Evolutionary conservation across 208 protist species (phyloP), one percentile per base, ranked within the genome.

Genomic region (Acanthamoeba castellanii): DNA sequence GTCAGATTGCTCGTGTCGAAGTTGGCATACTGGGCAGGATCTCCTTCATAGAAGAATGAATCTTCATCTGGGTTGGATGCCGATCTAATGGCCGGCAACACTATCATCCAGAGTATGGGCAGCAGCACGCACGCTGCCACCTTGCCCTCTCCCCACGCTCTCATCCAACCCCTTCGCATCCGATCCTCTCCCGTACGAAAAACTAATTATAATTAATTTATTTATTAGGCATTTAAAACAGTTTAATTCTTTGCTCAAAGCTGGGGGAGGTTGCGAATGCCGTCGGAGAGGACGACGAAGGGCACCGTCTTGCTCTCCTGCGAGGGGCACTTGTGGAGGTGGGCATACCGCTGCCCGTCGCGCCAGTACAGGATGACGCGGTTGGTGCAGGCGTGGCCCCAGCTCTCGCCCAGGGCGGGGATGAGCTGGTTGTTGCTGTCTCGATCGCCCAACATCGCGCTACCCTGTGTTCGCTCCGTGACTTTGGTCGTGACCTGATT

Each of bases 401-500:
- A 97, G 34, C 66, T 96, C 14, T 97, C 96, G 14, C 96, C 96
- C 9, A 97, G 93, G 25, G 97, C 97, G 0, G 96, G 96, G 8
- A 96, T 92, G 27, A 97, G 96, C n/a, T 94, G 70, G 11, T 64
- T 81, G 27, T 76, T 55, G 30, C 25, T 50, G 59, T 57, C 47
- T 0, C 61, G 34, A 59, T 61, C 37, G 32, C 30, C 95, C 57
- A 55, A 42, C 18, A 47, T 4, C 16, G 16, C 27, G 61, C 61
- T 20, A 13, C 4, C 47, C 3, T 30, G 70, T 37, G 34, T 61
- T 22, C 50, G 70, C 13, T 78, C 72, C 61, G 66, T 82, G 16
- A 96, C 55, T 57, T 96, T 97, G 14, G 97, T 97, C 8, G 97
- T 97, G 50, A 97, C 95, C 82, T 97, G 97, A 70, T 97, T 97